These are phyloP conservation scores for Fusarium zealandicum DNA, from an alignment of 2,329 filamentous ascomycete species.

Conservation along the genomic window DNA sequence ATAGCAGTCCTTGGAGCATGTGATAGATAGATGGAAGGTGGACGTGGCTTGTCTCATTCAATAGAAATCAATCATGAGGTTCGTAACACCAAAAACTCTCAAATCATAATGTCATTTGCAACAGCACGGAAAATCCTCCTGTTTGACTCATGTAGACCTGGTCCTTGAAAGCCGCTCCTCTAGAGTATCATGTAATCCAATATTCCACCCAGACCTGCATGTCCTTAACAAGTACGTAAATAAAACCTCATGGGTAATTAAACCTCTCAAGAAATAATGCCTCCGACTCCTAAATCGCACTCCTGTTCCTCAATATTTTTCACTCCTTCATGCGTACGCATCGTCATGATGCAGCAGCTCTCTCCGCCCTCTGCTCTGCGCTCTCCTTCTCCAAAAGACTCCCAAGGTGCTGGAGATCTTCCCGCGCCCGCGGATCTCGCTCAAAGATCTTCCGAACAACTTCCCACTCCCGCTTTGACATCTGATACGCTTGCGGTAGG, in stretches of 20 bases:
- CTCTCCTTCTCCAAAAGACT: slow-evolving; percentile 61
- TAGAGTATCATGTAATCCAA: slow-evolving; percentile 25
- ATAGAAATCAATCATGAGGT: too few species aligned
- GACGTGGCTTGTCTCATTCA: too few species aligned
- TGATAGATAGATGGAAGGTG: too few species aligned
- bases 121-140: not conserved
- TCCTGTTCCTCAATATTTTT: slow-evolving; percentile 4
- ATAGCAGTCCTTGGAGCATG: too few species aligned
- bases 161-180: not conserved
- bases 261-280: not conserved
- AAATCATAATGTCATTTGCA: not conserved
- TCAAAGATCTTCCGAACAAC: slow-evolving; percentile 75
- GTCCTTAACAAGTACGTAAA: slow-evolving; percentile 5
- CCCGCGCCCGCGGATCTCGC: slow-evolving; percentile 68
- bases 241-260: slow-evolving; percentile 1
- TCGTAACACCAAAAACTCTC: too few species aligned
- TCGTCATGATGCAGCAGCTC: slow-evolving; percentile 16
- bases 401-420: slow-evolving; percentile 66
- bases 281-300: slow-evolving; percentile 12
- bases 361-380: slow-evolving; percentile 29
- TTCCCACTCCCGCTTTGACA: slow-evolving; percentile 75
- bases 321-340: not conserved
- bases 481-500: slow-evolving; percentile 71
- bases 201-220: not conserved
- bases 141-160: not conserved